A percentile compares a stretch with the other conserved stretches of the same genome.
These are phyloP conservation scores for Aegilops speltoides DNA, from an alignment of 176 grass and related monocot genomes.

Conservation along the genomic window DNA sequence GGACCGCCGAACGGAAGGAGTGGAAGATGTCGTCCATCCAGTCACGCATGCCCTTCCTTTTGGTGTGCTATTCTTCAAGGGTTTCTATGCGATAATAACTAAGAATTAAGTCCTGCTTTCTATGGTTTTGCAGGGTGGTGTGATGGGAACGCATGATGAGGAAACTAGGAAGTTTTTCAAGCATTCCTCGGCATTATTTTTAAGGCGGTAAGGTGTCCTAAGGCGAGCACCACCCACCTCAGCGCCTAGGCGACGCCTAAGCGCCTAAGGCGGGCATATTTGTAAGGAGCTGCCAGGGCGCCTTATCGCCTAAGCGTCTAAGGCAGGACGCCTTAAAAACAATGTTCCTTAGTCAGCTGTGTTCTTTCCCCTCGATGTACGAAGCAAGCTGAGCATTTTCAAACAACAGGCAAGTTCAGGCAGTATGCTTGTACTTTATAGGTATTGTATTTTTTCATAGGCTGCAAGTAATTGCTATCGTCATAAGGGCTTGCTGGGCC, in stretches of 20 bases:
- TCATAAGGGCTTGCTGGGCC: too few relatives aligned
- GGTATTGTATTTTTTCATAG: background rate
- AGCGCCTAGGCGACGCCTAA: too few relatives aligned
- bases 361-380: slow-evolving; percentile 87
- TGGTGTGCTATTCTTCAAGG: background rate
- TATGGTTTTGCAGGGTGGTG: slow-evolving; percentile 63
- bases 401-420: slow-evolving; percentile 77
- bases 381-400: slow-evolving; percentile 91
- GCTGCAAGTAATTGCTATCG: background rate
- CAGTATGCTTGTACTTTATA: background rate
- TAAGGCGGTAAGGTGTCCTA: too few relatives aligned
- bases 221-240: too few relatives aligned
- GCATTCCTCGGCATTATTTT: slow-evolving; percentile 50
- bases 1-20: too few relatives aligned
- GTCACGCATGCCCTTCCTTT: background rate
- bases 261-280: too few relatives aligned
- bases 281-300: too few relatives aligned
- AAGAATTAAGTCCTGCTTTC: background rate
- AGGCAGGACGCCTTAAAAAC: too few relatives aligned
- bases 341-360: too few relatives aligned
- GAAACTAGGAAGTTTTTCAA: slow-evolving; percentile 94
- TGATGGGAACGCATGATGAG: slow-evolving; percentile 97
- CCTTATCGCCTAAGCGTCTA: too few relatives aligned
- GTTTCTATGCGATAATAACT: background rate
- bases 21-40: too few relatives aligned